Percentiles rank a stretch among this genome's conserved stretches.
These are phyloP conservation scores for Capsella rubella DNA, from an alignment of 441 rosid species.

Conservation along the genomic window DNA sequence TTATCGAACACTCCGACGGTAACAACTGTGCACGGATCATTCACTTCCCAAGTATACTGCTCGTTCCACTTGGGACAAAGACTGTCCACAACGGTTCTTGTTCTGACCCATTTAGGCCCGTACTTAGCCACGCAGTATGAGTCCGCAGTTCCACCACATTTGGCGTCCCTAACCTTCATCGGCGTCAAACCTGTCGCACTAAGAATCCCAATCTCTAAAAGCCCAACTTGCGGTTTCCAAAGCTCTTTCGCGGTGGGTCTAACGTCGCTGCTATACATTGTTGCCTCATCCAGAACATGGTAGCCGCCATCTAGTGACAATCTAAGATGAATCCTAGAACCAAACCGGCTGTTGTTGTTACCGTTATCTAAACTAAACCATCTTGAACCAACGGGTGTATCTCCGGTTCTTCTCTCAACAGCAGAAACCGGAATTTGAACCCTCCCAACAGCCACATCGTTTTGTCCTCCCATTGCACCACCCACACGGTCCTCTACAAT, in stretches of 20 bases:
- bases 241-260: background rate
- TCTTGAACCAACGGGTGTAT: background rate
- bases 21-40: background rate
- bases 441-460: background rate
- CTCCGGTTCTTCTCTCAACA: background rate
- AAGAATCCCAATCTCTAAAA: background rate
- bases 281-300: conserved; percentile 1
- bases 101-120: conserved; percentile 1
- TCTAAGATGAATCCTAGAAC: background rate
- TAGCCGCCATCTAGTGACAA: background rate
- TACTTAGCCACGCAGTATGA: background rate
- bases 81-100: background rate
- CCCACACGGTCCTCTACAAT: background rate
- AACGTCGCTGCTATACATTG: background rate
- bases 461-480: background rate
- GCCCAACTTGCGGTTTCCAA: conserved; percentile 3
- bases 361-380: background rate
- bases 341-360: background rate
- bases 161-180: background rate
- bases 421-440: conserved; percentile 3
- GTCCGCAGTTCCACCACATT: background rate
- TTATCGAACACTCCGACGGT: background rate
- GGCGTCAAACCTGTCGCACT: background rate
- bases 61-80: background rate
- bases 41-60: conserved; percentile 4